Evolutionary conservation across 1,139 yeast species (phyloP).

Genomic region (Suhomyces maxii): DNA sequence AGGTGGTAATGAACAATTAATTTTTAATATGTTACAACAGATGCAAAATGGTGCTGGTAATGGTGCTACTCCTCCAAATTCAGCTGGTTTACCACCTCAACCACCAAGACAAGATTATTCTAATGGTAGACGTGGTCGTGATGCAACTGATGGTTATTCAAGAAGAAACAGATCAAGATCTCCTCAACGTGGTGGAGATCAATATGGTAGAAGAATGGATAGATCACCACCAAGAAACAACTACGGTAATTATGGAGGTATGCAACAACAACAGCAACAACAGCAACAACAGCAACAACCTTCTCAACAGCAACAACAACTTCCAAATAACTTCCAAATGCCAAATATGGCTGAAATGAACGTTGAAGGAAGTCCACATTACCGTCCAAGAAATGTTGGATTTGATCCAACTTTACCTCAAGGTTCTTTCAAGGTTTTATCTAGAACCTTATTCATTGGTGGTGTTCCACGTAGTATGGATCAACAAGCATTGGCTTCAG

Average conservation of each 20-base stretch:
- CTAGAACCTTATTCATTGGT: constrained; percentile 91
- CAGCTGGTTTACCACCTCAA: constrained; percentile 11
- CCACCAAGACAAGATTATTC: constrained; percentile 20
- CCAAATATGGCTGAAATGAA: constrained; percentile 55
- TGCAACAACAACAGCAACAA: constrained; percentile 14
- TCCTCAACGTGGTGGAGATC: constrained; percentile 34
- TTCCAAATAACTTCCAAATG: constrained; percentile 13
- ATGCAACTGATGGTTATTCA: constrained; percentile 32
- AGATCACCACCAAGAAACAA: constrained; percentile 35
- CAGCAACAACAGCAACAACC: constrained; percentile 14
- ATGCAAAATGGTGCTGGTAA: constrained; percentile 30
- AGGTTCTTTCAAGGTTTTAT: constrained; percentile 77
- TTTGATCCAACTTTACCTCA: constrained; percentile 73
- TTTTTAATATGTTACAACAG: constrained; percentile 46
- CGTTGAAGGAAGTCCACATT: constrained; percentile 69
- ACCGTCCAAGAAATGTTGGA: constrained; percentile 67
- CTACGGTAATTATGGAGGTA: constrained; percentile 9
- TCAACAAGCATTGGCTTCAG: constrained; percentile 65
- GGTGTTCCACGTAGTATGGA: constrained; percentile 87
- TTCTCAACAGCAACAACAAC: constrained; percentile 10
- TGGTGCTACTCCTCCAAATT: constrained; percentile 5
- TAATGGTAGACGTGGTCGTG: constrained; percentile 38
- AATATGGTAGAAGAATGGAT: constrained; percentile 23
- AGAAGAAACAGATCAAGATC: constrained; percentile 61
- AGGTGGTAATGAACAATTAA: constrained; percentile 28